These are phyloP conservation scores for Calocybe indica DNA, from an alignment of 768 basidiomycete species.

Conservation along the genomic window DNA sequence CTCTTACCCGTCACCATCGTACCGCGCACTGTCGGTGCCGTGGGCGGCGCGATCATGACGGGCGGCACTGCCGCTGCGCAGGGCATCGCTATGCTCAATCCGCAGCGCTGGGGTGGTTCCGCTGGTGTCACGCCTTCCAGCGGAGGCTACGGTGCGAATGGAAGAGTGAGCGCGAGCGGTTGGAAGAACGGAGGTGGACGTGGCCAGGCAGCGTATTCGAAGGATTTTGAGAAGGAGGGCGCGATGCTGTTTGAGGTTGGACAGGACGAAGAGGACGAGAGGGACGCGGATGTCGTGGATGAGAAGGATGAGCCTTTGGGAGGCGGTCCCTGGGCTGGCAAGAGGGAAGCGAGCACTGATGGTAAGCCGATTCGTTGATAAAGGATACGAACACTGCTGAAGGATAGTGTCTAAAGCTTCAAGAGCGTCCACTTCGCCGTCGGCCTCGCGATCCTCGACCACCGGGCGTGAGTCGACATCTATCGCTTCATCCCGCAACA, in stretches of 20 bases:
- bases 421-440: no score
- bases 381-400: no score
- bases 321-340: conserved; percentile 8
- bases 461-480: not conserved
- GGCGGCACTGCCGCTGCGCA: conserved; percentile 75
- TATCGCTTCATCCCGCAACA: conserved; percentile 4
- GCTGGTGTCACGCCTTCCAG: not conserved
- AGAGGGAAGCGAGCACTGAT: conserved; percentile 2
- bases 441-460: not conserved
- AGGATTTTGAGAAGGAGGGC: conserved; percentile 30
- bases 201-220: conserved; percentile 22
- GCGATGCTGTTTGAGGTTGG: conserved; percentile 48
- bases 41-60: conserved; percentile 62
- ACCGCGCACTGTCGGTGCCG: conserved; percentile 69
- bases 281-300: conserved; percentile 17
- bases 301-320: conserved; percentile 20
- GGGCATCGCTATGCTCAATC: conserved; percentile 87
- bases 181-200: conserved; percentile 12
- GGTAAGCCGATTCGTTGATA: not conserved
- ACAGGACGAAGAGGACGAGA: conserved; percentile 31
- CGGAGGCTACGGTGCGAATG: conserved; percentile 1
- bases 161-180: conserved; percentile 13
- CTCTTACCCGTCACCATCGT: conserved; percentile 95
- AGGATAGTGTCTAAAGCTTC: no score
- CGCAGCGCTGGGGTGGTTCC: conserved; percentile 73